Evolutionary conservation across 352 stramenopile genomes (phyloP).

Genomic region (Plasmopara halstedii): DNA sequence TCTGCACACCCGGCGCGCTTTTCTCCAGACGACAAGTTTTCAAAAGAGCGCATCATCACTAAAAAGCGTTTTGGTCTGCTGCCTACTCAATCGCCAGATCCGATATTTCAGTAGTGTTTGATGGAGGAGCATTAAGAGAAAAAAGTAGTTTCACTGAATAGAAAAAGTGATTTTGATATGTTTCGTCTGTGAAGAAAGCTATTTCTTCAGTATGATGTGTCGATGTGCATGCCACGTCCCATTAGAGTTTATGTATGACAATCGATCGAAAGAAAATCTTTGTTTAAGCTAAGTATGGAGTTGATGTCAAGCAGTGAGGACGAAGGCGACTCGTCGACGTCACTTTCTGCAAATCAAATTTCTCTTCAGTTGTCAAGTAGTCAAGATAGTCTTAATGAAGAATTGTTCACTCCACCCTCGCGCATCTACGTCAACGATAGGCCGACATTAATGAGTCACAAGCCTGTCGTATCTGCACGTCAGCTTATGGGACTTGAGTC

Average conservation of each 20-base stretch:
- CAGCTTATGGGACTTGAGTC: constrained; percentile 36
- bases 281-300: constrained; percentile 24
- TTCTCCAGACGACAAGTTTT: constrained; percentile 99
- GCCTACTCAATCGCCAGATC: constrained; percentile 89
- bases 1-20: constrained; percentile 97
- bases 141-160: neutral
- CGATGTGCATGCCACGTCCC: no score
- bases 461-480: constrained; percentile 55
- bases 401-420: constrained; percentile 6
- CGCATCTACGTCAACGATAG: neutral
- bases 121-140: neutral
- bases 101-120: constrained; percentile 62
- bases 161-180: neutral
- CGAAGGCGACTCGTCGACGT: constrained; percentile 19
- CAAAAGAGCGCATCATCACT: constrained; percentile 94
- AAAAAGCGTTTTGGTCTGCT: constrained; percentile 99
- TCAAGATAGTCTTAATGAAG: constrained; percentile 13
- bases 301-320: constrained; percentile 62
- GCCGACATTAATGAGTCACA: constrained; percentile 6
- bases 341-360: neutral
- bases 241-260: no score
- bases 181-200: no score
- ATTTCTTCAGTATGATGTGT: no score
- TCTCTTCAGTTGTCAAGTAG: neutral
- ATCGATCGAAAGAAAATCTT: neutral